These are phyloP conservation scores for Trichocladium uniseriatum DNA, from an alignment of 495 filamentous ascomycete genomes.

Conservation along the genomic window DNA sequence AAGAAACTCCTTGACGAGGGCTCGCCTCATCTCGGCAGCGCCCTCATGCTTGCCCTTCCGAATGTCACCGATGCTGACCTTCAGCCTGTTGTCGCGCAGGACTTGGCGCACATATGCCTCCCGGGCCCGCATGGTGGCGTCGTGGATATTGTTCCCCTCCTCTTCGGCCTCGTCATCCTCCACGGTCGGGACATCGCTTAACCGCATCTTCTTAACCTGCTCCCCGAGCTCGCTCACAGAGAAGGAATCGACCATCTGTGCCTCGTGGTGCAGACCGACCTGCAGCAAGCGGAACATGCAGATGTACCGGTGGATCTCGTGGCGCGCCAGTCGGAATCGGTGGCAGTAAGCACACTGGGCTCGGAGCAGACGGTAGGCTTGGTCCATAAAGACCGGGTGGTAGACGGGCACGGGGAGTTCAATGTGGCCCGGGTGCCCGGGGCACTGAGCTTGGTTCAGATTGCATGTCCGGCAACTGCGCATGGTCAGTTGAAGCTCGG, in stretches of 20 bases:
- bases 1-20: conserved; percentile 71
- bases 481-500: background rate
- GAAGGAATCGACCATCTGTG: conserved; percentile 52
- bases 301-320: conserved; percentile 60
- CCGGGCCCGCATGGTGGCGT: conserved; percentile 51
- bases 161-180: conserved; percentile 24
- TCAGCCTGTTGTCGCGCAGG: conserved; percentile 46
- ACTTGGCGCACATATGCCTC: conserved; percentile 59
- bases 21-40: conserved; percentile 62
- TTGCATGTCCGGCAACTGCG: conserved; percentile 83
- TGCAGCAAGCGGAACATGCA: conserved; percentile 86
- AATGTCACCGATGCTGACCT: conserved; percentile 43
- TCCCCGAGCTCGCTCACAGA: conserved; percentile 40
- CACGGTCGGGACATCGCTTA: conserved; percentile 17
- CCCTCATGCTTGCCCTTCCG: conserved; percentile 67
- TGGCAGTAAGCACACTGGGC: conserved; percentile 87
- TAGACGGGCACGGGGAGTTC: conserved; percentile 88
- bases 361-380: conserved; percentile 70
- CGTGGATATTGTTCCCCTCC: conserved; percentile 21
- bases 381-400: conserved; percentile 89
- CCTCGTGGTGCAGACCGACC: conserved; percentile 69
- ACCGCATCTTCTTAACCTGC: conserved; percentile 11
- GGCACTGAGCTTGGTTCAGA: conserved; percentile 65
- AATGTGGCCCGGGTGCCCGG: conserved; percentile 91
- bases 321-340: conserved; percentile 62